These are phyloP conservation scores for Globisporangium radiosum DNA, from an alignment of 352 stramenopile species.

Conservation along the genomic window DNA sequence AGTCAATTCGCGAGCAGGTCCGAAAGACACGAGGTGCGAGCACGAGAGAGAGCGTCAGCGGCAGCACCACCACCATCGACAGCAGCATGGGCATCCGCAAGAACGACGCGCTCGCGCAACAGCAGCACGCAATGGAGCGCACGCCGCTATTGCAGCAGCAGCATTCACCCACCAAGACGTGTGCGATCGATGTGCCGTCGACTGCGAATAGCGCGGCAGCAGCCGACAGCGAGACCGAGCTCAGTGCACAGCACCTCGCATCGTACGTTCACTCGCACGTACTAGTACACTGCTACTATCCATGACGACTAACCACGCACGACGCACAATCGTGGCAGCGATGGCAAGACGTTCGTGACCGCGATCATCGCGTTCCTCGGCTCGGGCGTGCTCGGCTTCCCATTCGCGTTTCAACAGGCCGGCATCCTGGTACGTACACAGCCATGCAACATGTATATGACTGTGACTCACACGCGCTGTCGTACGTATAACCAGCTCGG, in stretches of 20 bases:
- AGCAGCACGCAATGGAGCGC: background rate
- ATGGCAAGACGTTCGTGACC: conserved; percentile 59
- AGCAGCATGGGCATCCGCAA: background rate
- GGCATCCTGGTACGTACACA: conserved; percentile 64
- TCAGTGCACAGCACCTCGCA: background rate
- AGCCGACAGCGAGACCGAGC: background rate
- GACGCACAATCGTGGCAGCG: conserved; percentile 13
- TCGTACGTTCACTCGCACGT: background rate
- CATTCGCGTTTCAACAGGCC: conserved; percentile 86
- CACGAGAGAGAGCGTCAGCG: background rate
- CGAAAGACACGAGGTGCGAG: background rate
- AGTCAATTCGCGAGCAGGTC: background rate
- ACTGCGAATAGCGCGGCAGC: background rate
- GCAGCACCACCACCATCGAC: background rate
- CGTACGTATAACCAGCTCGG: conserved; percentile 21
- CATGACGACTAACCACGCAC: background rate
- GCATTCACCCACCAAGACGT: background rate
- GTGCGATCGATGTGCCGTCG: background rate
- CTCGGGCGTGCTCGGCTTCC: conserved; percentile 85
- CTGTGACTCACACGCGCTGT: background rate
- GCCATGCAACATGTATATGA: no score
- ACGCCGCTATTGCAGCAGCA: background rate
- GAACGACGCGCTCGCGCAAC: background rate
- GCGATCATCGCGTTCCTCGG: conserved; percentile 90
- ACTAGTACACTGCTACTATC: background rate